Base-by-base conservation (phyloP, 768 basidiomycete species). In the Chlorophyllum brunneum region DNA sequence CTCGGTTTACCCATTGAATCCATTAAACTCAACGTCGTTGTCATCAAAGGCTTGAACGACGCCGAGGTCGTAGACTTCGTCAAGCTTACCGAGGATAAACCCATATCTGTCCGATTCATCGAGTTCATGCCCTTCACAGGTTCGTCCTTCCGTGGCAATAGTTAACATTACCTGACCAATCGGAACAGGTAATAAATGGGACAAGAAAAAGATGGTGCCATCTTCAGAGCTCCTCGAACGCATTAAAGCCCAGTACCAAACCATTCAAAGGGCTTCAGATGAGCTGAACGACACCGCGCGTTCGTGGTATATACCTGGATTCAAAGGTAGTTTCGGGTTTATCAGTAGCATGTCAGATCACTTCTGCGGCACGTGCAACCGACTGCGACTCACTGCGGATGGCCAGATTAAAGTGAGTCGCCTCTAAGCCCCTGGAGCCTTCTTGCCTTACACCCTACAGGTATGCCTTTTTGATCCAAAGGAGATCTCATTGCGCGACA, bases 71-170 rank as follows among this genome's bases (percentile, higher is more conserved):
- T 82, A 2, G 85, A 87, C 52, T 94, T 95, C 62, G 81, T 92
- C 34, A 80, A 85, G 59, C 70, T 94, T 68, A 89, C 88, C 4
- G 81, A 77, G 58, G 69, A 86, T 39, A 73, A 73, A 39, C 65
- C 70, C 2, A 67, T 92, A 22, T 88, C 81, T 33, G 81, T 93
- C 34, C 81, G 93, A 31, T 92, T 95, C 65, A 95, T 94, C 53
- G 92, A 94, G 66, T 95, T 89, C 63, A 95, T 95, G 93, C 91
- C 92, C 9, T 95, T 95, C 65, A 86, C 83, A 58, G 92, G 87
- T 88, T 57, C 56, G 67, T 61, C 18, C 44, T 33, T 5, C 20
- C 15, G 2, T 33, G 18, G 18, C 16, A 37, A 16, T 29, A 22
- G 36, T 10, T 34, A 39, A 51, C 30, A 34, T 33, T 34, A 53